Base-by-base conservation (phyloP, 2,329 filamentous ascomycete genomes). In the Epichloe scottii region DNA sequence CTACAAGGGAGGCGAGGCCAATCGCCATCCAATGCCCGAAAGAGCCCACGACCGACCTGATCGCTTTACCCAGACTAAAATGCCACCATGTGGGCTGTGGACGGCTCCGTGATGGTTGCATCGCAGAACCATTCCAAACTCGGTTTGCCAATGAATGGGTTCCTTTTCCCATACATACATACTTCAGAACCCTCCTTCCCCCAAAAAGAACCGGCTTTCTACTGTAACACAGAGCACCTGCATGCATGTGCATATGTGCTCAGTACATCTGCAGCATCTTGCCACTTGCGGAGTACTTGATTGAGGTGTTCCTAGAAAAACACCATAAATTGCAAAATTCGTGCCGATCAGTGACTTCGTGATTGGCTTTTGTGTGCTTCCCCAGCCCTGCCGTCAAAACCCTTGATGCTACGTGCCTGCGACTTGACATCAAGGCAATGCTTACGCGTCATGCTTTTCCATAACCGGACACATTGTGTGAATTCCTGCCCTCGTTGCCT, bases 1-100 rank as follows among this genome's bases (percentile, higher is more conserved):
- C 14, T 39, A 43, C 45, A n/a, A 48, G 46, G 42, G 35, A 49
- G 23, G 37, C 21, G 26, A 42, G 43, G 43, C 38, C 49, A 47
- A 26, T 26, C 10, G 5, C 21, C 38, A 33, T 35, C 39, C 45
- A 51, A 48, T 45, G 12, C 49, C 37, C 15, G 26, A 33, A 19
- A 15, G 37, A 46, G 17, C 34, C 33, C 49, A 38, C 49, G 11
- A 33, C 41, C 44, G 40, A 12, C 40, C 40, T 30, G 11, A 43
- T 33, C 10, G 33, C 19, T 23, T 39, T 42, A 33, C 40, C 21
- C 10, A 23, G 44, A 42, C 30, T 23, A 43, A 39, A 42, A 44
- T 23, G 17, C 40, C 33, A 23, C 39, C 8, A 38, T 35, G 48
- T 49, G 48, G 48, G 48, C 48, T 23, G 17, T n/a, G n/a, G 33